These are phyloP conservation scores for Alternaria brassicicola DNA, from an alignment of 2,329 filamentous ascomycete genomes.

Conservation along the genomic window DNA sequence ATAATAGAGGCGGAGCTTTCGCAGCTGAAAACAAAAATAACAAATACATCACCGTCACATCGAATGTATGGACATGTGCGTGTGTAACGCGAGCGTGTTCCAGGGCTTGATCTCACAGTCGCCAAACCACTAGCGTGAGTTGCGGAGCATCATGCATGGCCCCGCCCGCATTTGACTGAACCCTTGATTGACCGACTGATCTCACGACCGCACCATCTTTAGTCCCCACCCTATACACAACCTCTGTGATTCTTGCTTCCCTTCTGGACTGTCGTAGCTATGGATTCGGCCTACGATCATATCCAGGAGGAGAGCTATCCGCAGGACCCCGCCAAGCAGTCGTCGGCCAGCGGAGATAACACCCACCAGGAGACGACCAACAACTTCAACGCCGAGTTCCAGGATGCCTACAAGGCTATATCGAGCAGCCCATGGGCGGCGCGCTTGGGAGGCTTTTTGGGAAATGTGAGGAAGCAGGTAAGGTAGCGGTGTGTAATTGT, in stretches of 20 bases:
- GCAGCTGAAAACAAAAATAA: too few relatives aligned
- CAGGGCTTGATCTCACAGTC: slow-evolving; percentile 12
- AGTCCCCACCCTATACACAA: slow-evolving; percentile 13
- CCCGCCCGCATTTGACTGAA: slow-evolving; percentile 13
- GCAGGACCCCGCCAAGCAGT: slow-evolving; percentile 57
- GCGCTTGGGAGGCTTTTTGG: slow-evolving; percentile 84
- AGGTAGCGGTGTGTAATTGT: slow-evolving; percentile 23
- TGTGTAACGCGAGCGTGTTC: slow-evolving; percentile 12
- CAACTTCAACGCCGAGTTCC: slow-evolving; percentile 83
- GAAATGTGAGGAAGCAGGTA: slow-evolving; percentile 92
- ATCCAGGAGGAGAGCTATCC: slow-evolving; percentile 80
- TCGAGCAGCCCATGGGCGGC: slow-evolving; percentile 91
- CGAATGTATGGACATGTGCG: neutral
- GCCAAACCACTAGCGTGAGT: slow-evolving; percentile 19
- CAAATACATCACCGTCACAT: neutral
- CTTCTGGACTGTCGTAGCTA: slow-evolving; percentile 48
- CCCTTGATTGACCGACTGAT: slow-evolving; percentile 16
- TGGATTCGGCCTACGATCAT: slow-evolving; percentile 98
- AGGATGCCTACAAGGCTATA: slow-evolving; percentile 94
- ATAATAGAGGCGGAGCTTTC: neutral
- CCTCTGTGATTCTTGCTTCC: neutral
- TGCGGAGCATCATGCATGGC: slow-evolving; percentile 23
- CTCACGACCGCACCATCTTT: slow-evolving; percentile 10
- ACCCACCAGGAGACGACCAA: slow-evolving; percentile 41
- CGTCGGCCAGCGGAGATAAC: slow-evolving; percentile 55